These are phyloP conservation scores for Schoenoplectus triqueter DNA, from an alignment of 202 grass and related monocot genomes.

Conservation along the genomic window DNA sequence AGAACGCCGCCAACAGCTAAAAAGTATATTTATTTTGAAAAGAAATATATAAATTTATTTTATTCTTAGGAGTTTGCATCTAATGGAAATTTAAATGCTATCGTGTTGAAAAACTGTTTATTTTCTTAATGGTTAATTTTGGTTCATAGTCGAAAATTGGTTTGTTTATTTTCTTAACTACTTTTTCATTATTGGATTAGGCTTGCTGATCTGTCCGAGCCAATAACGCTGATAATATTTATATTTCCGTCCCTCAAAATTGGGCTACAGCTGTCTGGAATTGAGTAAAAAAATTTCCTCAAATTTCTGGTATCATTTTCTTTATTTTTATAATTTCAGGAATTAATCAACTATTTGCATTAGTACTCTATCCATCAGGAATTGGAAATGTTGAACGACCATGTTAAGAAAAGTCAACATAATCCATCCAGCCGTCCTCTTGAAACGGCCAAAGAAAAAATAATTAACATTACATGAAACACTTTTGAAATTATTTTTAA, in stretches of 20 bases:
- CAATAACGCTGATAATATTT: slow-evolving; percentile 19
- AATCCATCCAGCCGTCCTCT: background rate
- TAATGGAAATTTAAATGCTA: background rate
- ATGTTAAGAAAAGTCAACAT: background rate
- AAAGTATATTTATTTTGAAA: background rate
- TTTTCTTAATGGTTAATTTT: too few species aligned
- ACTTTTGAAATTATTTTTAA: background rate
- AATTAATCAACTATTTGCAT: background rate
- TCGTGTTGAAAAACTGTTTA: background rate
- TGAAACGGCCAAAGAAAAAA: background rate
- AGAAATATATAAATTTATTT: background rate
- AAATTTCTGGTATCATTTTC: background rate
- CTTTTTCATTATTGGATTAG: background rate
- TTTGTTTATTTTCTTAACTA: background rate
- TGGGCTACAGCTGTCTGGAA: background rate
- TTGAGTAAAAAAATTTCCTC: background rate
- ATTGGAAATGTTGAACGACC: too few species aligned
- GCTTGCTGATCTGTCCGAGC: background rate
- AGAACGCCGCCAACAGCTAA: background rate
- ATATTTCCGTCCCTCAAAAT: background rate
- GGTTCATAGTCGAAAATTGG: background rate
- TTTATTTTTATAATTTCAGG: background rate
- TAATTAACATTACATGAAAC: background rate
- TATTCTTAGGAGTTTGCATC: background rate
- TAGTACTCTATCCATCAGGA: background rate